Conservation (phyloP, 495 filamentous ascomycete species). For the Xylaria grammica region DNA sequence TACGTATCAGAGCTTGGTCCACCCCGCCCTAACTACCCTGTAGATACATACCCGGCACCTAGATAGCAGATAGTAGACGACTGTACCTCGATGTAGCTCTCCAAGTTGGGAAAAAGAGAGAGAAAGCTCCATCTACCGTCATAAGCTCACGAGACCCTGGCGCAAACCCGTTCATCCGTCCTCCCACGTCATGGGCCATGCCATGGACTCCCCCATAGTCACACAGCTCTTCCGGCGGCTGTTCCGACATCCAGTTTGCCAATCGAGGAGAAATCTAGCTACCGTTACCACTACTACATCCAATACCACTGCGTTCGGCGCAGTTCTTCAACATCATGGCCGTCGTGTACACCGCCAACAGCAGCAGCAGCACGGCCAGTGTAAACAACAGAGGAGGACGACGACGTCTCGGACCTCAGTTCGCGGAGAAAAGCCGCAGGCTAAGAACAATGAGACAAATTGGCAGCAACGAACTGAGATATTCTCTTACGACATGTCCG, state of each 20-base stretch:
- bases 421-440: slow-evolving; percentile 26
- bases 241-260: slow-evolving; percentile 74
- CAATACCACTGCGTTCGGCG: slow-evolving; percentile 32
- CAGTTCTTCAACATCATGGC: slow-evolving; percentile 45
- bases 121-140: slow-evolving; percentile 2
- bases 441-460: slow-evolving; percentile 50
- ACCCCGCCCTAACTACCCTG: too few species aligned
- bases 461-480: slow-evolving; percentile 83
- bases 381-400: slow-evolving; percentile 36
- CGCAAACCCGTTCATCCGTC: slow-evolving; percentile 1
- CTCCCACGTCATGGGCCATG: slow-evolving; percentile 12
- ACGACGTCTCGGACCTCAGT: slow-evolving; percentile 27
- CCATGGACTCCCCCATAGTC: slow-evolving; percentile 84
- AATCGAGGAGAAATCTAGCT: slow-evolving; percentile 57
- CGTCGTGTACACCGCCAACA: slow-evolving; percentile 30
- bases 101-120: background rate
- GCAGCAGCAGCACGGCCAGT: slow-evolving; percentile 36
- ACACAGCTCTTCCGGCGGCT: slow-evolving; percentile 82
- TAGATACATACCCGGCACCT: too few species aligned
- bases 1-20: background rate
- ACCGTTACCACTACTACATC: slow-evolving; percentile 14
- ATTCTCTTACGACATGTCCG: slow-evolving; percentile 72
- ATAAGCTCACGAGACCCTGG: slow-evolving; percentile 20
- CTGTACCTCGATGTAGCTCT: background rate
- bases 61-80: background rate